Evolutionary conservation across 305 asterid genomes (phyloP).

Genomic region (Fraxinus greggii): DNA sequence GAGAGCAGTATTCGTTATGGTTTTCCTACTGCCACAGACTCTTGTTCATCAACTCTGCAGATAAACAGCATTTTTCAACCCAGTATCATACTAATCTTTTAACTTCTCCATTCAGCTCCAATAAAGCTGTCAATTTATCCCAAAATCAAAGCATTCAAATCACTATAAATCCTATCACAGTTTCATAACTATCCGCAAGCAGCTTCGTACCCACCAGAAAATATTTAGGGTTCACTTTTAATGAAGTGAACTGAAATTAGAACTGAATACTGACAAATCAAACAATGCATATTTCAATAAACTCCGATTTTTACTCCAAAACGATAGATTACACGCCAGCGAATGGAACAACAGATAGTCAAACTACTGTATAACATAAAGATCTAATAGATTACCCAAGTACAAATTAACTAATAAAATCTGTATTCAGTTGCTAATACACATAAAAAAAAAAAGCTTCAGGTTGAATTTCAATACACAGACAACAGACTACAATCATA

Average conservation of each 20-base stretch:
- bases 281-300: neutral
- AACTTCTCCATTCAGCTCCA: neutral
- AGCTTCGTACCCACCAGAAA: neutral
- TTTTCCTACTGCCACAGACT: neutral
- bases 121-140: neutral
- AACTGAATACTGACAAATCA: neutral
- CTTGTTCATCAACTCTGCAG: neutral
- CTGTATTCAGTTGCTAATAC: neutral
- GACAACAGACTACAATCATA: neutral
- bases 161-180: neutral
- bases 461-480: neutral
- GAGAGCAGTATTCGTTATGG: neutral
- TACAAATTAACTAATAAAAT: neutral
- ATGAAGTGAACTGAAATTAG: neutral
- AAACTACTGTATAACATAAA: neutral
- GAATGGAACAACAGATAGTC: neutral
- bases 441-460: neutral
- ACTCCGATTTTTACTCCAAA: neutral
- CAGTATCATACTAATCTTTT: neutral
- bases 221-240: conserved; percentile 16
- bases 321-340: neutral
- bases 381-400: conserved; percentile 18
- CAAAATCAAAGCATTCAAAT: neutral
- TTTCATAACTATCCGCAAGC: conserved; percentile 1
- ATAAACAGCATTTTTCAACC: neutral